phyloP scores from a whole-genome alignment of 805 yeast species.

The Sugiyamaella floridensis region DNA sequence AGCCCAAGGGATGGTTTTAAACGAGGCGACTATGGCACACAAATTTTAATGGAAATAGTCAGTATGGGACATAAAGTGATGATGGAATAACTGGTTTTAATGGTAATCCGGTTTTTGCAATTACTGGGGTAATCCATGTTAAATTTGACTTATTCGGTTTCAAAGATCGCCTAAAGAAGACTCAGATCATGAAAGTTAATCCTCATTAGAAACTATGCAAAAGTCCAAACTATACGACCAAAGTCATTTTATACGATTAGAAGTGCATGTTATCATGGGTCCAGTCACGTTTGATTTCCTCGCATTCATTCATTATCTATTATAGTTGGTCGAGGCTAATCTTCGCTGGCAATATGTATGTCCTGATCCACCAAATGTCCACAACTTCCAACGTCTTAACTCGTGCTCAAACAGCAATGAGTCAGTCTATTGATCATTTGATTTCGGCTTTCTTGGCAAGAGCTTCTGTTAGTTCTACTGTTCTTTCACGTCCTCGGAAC shows the following conservation, averaged over 20 bases:
- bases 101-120: too few relatives aligned
- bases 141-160: background rate
- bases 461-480: slow-evolving; percentile 1
- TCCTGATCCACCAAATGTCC: too few relatives aligned
- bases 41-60: too few relatives aligned
- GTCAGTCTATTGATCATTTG: background rate
- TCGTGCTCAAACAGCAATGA: background rate
- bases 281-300: too few relatives aligned
- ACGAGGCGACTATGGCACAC: background rate
- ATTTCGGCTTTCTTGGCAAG: slow-evolving; percentile 3
- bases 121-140: background rate
- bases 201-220: too few relatives aligned
- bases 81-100: too few relatives aligned
- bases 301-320: background rate
- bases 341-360: background rate
- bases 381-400: background rate
- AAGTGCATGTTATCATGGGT: too few relatives aligned
- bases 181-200: too few relatives aligned
- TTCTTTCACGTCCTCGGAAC: background rate
- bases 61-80: too few relatives aligned
- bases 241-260: too few relatives aligned
- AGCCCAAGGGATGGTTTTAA: background rate
- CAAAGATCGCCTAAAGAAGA: too few relatives aligned
- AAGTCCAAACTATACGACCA: too few relatives aligned
- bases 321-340: background rate